Evolutionary conservation across 345 rosid genomes (phyloP).

Genomic region (Raphanus sativus): DNA sequence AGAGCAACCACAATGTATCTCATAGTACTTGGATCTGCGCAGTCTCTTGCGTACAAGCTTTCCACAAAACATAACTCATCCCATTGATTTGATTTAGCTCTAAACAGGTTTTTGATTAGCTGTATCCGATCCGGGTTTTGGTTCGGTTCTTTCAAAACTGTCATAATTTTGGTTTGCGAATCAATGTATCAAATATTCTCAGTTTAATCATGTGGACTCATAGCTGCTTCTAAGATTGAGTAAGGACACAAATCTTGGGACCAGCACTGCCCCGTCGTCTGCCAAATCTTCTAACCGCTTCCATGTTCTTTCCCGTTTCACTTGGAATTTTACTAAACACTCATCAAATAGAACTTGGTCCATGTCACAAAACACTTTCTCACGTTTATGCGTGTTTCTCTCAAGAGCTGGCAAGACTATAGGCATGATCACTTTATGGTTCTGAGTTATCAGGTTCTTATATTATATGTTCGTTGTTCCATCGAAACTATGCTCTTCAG

Average conservation of each 20-base stretch:
- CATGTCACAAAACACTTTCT: neutral
- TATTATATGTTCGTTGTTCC: neutral
- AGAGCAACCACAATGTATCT: constrained; percentile 86
- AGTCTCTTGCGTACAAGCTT: constrained; percentile 78
- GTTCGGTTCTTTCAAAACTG: no score
- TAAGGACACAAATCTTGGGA: neutral
- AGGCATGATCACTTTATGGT: neutral
- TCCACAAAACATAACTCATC: neutral
- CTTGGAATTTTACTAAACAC: neutral
- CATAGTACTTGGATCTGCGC: constrained; percentile 81
- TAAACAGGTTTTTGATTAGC: neutral
- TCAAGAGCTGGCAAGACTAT: neutral
- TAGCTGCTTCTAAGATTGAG: no score
- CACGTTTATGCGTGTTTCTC: neutral
- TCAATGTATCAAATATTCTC: no score
- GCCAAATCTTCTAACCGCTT: neutral
- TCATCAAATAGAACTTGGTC: neutral
- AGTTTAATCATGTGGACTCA: neutral
- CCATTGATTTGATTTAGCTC: no score
- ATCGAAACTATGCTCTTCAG: neutral
- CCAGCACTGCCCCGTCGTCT: neutral
- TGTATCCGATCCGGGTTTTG: no score
- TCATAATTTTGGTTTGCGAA: no score
- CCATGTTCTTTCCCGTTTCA: neutral
- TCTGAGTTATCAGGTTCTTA: neutral